These are phyloP conservation scores for Sodiomyces alkalinus DNA, from an alignment of 2,329 filamentous ascomycete genomes.

Conservation along the genomic window DNA sequence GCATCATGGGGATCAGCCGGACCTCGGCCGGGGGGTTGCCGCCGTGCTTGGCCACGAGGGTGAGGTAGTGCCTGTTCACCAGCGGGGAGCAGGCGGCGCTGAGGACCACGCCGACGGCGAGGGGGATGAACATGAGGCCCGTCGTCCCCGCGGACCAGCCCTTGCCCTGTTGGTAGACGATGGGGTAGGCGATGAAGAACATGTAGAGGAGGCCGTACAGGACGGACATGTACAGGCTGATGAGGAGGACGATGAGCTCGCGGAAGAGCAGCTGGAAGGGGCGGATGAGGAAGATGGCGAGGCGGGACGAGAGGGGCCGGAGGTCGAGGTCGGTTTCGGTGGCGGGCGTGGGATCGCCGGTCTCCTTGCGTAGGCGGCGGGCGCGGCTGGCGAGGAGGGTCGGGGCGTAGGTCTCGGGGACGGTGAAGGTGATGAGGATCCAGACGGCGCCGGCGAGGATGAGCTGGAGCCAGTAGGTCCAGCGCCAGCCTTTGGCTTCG, in stretches of 20 bases:
- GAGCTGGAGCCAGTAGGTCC: slow-evolving; percentile 78
- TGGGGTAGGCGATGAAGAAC: slow-evolving; percentile 58
- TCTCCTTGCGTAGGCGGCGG: slow-evolving; percentile 52
- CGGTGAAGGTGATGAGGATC: slow-evolving; percentile 70
- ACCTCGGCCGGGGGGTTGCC: slow-evolving; percentile 64
- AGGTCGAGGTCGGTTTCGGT: slow-evolving; percentile 70
- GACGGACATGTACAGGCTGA: slow-evolving; percentile 75
- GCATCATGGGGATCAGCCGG: slow-evolving; percentile 72
- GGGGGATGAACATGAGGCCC: slow-evolving; percentile 75
- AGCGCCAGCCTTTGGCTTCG: slow-evolving; percentile 60
- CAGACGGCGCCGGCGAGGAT: slow-evolving; percentile 59
- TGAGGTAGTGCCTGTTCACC: slow-evolving; percentile 72
- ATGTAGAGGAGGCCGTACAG: slow-evolving; percentile 62
- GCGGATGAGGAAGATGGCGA: slow-evolving; percentile 61
- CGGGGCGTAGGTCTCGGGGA: slow-evolving; percentile 79
- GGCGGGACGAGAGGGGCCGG: slow-evolving; percentile 50
- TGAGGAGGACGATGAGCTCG: slow-evolving; percentile 74
- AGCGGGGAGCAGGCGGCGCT: slow-evolving; percentile 54
- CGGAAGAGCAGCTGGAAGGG: slow-evolving; percentile 76
- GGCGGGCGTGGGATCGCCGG: slow-evolving; percentile 51
- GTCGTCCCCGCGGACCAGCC: slow-evolving; percentile 60
- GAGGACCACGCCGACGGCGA: slow-evolving; percentile 58
- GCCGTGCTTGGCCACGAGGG: slow-evolving; percentile 42
- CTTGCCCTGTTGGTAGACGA: slow-evolving; percentile 66
- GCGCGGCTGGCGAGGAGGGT: slow-evolving; percentile 59